Percentiles rank a stretch among this genome's conserved stretches.
phyloP scores from a whole-genome alignment of 192 early-diverging fungal genomes.

The Coemansia sp. region DNA sequence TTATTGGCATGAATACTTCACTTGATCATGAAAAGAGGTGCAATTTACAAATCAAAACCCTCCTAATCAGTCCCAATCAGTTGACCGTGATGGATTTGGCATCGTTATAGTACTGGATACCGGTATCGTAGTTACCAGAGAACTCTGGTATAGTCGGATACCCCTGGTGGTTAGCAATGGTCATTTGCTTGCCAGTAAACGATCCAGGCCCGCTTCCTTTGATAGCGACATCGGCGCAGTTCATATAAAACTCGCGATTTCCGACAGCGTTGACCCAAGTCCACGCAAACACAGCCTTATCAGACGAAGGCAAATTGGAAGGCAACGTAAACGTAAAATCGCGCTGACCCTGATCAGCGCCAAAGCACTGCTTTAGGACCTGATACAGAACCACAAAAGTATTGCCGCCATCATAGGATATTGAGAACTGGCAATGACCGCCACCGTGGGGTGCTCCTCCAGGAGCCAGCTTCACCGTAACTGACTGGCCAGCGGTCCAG shows the following conservation, averaged over 20 bases:
- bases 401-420: conserved; percentile 64
- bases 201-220: conserved; percentile 16
- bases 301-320: conserved; percentile 45
- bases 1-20: no score
- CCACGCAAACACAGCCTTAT: conserved; percentile 63
- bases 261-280: conserved; percentile 66
- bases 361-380: conserved; percentile 58
- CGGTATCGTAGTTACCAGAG: conserved; percentile 8
- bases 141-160: conserved; percentile 35
- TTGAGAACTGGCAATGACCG: conserved; percentile 69
- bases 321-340: conserved; percentile 56
- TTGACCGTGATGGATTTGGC: conserved; percentile 17
- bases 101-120: conserved; percentile 16
- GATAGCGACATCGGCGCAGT: conserved; percentile 64
- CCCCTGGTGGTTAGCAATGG: conserved; percentile 36
- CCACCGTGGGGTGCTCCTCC: conserved; percentile 60
- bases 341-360: conserved; percentile 19
- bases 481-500: conserved; percentile 49
- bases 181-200: conserved; percentile 30
- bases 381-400: conserved; percentile 63
- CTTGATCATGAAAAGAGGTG: background rate
- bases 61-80: background rate
- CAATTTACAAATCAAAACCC: background rate
- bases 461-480: conserved; percentile 52
- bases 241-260: conserved; percentile 70